phyloP scores from a whole-genome alignment of 1,284 basidiomycete species.

The Naganishia liquefaciens region DNA sequence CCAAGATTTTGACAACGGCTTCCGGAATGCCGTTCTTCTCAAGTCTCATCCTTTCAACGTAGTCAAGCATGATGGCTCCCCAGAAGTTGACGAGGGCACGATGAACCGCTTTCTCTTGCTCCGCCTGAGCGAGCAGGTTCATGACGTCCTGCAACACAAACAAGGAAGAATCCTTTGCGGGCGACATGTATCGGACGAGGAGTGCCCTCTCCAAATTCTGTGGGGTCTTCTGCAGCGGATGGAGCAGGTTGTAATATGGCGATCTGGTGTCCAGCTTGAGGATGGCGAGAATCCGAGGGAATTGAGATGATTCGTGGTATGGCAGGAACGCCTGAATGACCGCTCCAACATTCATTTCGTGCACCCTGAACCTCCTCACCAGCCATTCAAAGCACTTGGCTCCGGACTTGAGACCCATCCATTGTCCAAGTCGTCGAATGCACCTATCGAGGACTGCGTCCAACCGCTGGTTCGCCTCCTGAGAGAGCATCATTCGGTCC shows the following conservation, averaged over 20 bases:
- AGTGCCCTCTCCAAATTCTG: slow-evolving; percentile 68
- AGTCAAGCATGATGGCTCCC: slow-evolving; percentile 75
- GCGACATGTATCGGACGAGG: slow-evolving; percentile 70
- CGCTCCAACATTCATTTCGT: slow-evolving; percentile 88
- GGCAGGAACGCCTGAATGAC: slow-evolving; percentile 83
- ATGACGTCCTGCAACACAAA: slow-evolving; percentile 64
- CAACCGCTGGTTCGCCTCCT: slow-evolving; percentile 66
- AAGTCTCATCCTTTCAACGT: slow-evolving; percentile 60
- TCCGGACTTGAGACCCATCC: slow-evolving; percentile 77
- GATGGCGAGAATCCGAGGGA: slow-evolving; percentile 88
- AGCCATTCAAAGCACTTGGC: slow-evolving; percentile 95
- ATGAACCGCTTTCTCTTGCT: slow-evolving; percentile 63
- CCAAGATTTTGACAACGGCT: slow-evolving; percentile 50
- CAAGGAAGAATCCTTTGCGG: slow-evolving; percentile 62
- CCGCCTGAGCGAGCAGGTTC: slow-evolving; percentile 63
- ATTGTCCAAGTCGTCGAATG: slow-evolving; percentile 71
- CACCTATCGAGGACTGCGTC: slow-evolving; percentile 58
- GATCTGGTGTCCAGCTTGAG: slow-evolving; percentile 63
- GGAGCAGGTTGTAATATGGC: slow-evolving; percentile 59
- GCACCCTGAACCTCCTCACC: slow-evolving; percentile 84
- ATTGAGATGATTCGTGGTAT: slow-evolving; percentile 93
- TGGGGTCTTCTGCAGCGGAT: slow-evolving; percentile 71
- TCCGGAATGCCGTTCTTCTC: slow-evolving; percentile 43
- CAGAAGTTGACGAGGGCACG: slow-evolving; percentile 82
- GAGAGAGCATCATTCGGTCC: slow-evolving; percentile 78